Percentiles rank a stretch among this genome's conserved stretches.
Conservation (phyloP, 345 rosid species). For the Eucalyptus urophylla region DNA sequence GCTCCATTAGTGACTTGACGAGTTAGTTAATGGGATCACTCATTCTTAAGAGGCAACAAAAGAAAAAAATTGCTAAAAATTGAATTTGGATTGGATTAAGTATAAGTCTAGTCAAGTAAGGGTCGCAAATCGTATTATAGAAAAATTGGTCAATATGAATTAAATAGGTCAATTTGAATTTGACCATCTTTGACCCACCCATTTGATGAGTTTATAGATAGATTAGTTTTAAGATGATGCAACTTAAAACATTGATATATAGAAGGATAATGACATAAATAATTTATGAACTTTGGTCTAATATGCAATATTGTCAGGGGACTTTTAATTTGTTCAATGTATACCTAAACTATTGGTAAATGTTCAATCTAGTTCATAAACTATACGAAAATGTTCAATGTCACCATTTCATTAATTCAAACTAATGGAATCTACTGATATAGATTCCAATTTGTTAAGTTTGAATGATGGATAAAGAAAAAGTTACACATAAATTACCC, state of each 20-base stretch:
- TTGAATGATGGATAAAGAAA: background rate
- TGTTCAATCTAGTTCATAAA: background rate
- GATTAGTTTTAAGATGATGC: background rate
- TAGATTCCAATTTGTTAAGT: background rate
- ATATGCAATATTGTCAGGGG: background rate
- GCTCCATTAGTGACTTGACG: background rate
- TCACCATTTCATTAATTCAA: background rate
- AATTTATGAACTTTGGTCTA: background rate
- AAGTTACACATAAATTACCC: background rate
- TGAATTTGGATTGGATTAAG: background rate
- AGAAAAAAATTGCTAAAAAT: too few relatives aligned
- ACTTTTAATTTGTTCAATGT: background rate
- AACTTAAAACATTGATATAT: background rate
- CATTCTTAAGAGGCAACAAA: background rate
- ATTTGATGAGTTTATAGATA: background rate
- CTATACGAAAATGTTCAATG: background rate
- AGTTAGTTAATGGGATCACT: background rate
- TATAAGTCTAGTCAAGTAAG: background rate
- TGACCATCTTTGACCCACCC: background rate
- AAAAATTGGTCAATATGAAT: background rate
- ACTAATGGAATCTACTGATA: fast-evolving
- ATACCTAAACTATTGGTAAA: fast-evolving
- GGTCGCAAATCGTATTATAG: background rate
- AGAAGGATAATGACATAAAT: background rate
- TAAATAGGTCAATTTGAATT: background rate